Evolutionary conservation across 768 basidiomycete genomes (phyloP), one percentile per base, ranked within the genome.

Genomic region (Phylloporus scabripes): DNA sequence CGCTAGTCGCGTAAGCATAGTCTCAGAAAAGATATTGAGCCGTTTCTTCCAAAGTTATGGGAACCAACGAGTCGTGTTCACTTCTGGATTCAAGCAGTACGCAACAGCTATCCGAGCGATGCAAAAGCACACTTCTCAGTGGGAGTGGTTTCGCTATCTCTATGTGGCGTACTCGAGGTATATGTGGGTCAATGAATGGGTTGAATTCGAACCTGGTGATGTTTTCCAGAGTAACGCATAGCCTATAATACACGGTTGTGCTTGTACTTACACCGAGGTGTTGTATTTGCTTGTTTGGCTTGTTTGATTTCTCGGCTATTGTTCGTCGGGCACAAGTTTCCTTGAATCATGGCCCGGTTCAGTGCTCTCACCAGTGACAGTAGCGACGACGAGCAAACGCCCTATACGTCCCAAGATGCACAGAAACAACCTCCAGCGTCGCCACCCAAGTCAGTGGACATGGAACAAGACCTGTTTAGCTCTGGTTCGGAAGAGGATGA

Each of bases 171-270:
- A 85, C 61, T 92, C 89, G 15, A 76, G 85, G 49, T 92, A 93
- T 61, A 87, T 95, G 89, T 95, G 93, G 92, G 80, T 88, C 23
- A 93, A 93, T 54, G 84, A 88, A 54, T 90, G 89, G 79, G 72
- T 74, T 2, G 77, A 82, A 62, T 59, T 87, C 21, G 11, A 31
- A 26, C 24, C 56, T 9, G 21, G 41, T 20, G 48, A 52, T 14
- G 6, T 42, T 15, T 28, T 45, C 26, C 37, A 42, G 45, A 33
- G 42, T 33, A 29, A 5, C 28, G 17, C 14, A 7, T 36, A 42
- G 11, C 1, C 4, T 26, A 26, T 4, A 4, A 7, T 26, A 7
- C 7, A 9, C 5, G 6, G 17, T 9, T 36, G 34, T 36, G 20
- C 10, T 29, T 29, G 28, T 29, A 29, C 28, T 29, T 49, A 37